Conservation (phyloP, 495 filamentous ascomycete genomes). For the Aspergillus ellipticus region DNA sequence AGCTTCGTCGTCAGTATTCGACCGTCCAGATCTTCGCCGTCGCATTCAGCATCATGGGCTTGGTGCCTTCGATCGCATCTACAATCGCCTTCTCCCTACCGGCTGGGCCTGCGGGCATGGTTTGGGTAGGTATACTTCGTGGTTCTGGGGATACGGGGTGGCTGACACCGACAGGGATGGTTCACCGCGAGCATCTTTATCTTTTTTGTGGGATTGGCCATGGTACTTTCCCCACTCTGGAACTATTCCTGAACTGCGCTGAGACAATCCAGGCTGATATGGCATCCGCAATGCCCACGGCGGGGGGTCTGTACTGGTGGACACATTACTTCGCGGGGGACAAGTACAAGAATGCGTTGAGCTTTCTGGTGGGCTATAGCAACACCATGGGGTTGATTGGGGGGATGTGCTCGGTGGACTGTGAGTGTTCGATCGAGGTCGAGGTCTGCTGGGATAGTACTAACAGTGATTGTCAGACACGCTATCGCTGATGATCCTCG, state of each 20-base stretch:
- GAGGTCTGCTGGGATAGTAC: background rate
- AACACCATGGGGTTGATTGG: constrained; percentile 66
- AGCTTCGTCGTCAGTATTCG: constrained; percentile 62
- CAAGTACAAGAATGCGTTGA: constrained; percentile 57
- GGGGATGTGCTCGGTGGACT: constrained; percentile 60
- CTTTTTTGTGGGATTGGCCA: constrained; percentile 62
- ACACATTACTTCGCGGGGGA: constrained; percentile 63
- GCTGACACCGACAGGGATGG: constrained; percentile 47
- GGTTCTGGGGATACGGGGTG: background rate
- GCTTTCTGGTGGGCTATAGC: constrained; percentile 69
- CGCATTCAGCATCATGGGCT: constrained; percentile 70
- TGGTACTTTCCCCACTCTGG: constrained; percentile 40
- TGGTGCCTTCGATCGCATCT: constrained; percentile 66
- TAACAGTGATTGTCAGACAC: constrained; percentile 34
- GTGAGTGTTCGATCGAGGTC: constrained; percentile 19
- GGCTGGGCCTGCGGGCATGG: constrained; percentile 65
- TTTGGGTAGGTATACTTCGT: constrained; percentile 45
- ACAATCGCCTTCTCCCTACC: constrained; percentile 63
- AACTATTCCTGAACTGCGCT: background rate
- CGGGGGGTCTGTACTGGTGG: constrained; percentile 68
- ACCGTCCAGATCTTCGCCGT: constrained; percentile 67
- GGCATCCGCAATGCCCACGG: constrained; percentile 66
- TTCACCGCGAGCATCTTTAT: constrained; percentile 59
- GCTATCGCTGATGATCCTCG: constrained; percentile 50
- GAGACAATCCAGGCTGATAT: constrained; percentile 54